Evolutionary conservation across 164 flowering plant genomes (phyloP).

Genomic region (Piper betle): DNA sequence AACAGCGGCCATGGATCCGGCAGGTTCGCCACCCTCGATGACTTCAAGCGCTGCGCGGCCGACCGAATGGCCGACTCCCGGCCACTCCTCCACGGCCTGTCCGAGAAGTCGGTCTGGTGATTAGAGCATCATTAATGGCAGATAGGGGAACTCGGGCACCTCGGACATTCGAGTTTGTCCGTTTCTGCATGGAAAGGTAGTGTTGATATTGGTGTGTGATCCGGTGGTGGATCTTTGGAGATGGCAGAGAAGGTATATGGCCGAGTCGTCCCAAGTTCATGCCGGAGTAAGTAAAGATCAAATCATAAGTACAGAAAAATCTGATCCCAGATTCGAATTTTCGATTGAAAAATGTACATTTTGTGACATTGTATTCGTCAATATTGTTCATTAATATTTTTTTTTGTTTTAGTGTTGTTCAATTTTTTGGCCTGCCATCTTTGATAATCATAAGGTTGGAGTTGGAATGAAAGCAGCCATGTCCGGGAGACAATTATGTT

Average conservation of each 20-base stretch:
- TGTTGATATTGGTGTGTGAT: neutral
- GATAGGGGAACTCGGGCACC: neutral
- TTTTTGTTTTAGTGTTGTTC: too few species aligned
- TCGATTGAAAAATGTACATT: too few species aligned
- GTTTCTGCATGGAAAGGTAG: too few species aligned
- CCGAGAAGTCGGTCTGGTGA: conserved; percentile 20
- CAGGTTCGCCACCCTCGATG: conserved; percentile 34
- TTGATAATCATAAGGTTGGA: too few species aligned
- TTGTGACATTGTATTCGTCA: too few species aligned
- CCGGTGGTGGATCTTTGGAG: conserved; percentile 29
- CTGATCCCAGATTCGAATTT: neutral
- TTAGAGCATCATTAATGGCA: neutral
- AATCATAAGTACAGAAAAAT: neutral
- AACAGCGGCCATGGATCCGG: conserved; percentile 20
- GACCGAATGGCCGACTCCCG: too few species aligned
- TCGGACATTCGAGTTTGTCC: too few species aligned
- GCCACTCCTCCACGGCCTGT: conserved; percentile 39
- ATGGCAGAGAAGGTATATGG: conserved; percentile 30
- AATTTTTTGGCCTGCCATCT: too few species aligned
- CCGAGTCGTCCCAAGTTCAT: conserved; percentile 69
- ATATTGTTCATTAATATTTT: too few species aligned
- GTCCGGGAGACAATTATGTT: too few species aligned
- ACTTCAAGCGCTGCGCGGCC: conserved; percentile 41
- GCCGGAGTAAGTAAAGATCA: conserved; percentile 18
- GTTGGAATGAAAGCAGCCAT: too few species aligned